Base-by-base conservation (phyloP, 2,329 filamentous ascomycete genomes). In the Aspergillus vadensis region DNA sequence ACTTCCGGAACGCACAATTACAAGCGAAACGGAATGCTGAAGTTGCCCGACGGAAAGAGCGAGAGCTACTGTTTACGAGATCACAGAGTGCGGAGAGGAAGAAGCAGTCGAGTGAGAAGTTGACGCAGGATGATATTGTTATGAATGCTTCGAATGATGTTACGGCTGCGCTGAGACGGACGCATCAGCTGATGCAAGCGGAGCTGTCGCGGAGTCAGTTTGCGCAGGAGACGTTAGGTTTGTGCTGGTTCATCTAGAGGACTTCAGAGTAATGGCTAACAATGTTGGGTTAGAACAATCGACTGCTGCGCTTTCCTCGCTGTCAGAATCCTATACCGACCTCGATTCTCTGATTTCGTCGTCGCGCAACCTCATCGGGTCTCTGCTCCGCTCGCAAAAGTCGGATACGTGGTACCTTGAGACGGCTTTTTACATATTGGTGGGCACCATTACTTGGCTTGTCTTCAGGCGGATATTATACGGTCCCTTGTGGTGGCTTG, bases 341-440 rank as follows among this genome's bases (percentile, higher is more conserved):
- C 85, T 98, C 5, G 91, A 94, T 69, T 85, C 86, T 12, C 84
- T 97, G 72, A 83, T 99, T 39, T 82, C 85, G 2, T 90, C 86
- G 59, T 93, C 91, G 49, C 85, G 86, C 65, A 88, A 88, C 58
- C 81, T 99, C 17, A 85, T 97, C 7, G 86, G 87, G 6, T 91
- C 91, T 17, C 81, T 99, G 49, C 80, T 98, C 50, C 86, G 87
- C 63, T 95, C 91, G 65, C 92, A 96, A 73, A 99, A 99, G 82
- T 95, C 90, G 66, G 95, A 99, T 74, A 97, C 93, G 2, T 99
- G 95, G 95, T 99, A 99, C 74, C 85, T 99, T 36, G 90, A 95
- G 77, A 96, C 91, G 39, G 87, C 93, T 2, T 88, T 98, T 66
- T 96, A 93, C 73, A 83, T 97, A 68, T 84, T 98, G 15, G 71